phyloP scores from a whole-genome alignment of 768 basidiomycete species.

The Pulveroboletus sp. region DNA sequence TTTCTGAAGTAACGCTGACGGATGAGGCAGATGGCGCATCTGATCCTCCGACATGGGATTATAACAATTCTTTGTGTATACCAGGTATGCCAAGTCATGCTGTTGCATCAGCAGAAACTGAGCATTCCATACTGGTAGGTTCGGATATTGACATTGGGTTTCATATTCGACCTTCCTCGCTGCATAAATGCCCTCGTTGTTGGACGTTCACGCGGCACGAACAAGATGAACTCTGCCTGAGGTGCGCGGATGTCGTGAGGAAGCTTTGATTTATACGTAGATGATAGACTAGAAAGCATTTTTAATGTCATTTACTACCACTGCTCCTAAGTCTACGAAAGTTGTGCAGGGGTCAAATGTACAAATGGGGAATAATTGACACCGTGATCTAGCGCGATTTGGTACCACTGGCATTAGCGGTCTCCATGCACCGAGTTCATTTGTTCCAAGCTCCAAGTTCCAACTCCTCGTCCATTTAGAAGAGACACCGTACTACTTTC shows the following conservation, averaged over 20 bases:
- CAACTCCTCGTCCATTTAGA: background rate
- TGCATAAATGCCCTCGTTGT: slow-evolving; percentile 84
- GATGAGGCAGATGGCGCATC: slow-evolving; percentile 44
- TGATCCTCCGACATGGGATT: slow-evolving; percentile 47
- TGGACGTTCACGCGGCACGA: slow-evolving; percentile 70
- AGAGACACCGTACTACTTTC: slow-evolving; percentile 2
- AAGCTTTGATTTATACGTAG: slow-evolving; percentile 3
- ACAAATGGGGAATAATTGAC: slow-evolving; percentile 10
- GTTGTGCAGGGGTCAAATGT: slow-evolving; percentile 5
- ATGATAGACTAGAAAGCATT: background rate
- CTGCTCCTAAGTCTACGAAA: too few species aligned
- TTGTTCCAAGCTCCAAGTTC: slow-evolving; percentile 1
- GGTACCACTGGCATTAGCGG: background rate
- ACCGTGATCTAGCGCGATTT: background rate
- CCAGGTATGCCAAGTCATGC: slow-evolving; percentile 40
- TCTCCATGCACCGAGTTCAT: background rate
- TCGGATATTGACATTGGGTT: slow-evolving; percentile 36
- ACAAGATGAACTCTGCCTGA: slow-evolving; percentile 55
- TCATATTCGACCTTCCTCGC: slow-evolving; percentile 57
- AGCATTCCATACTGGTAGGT: slow-evolving; percentile 4
- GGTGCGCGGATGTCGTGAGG: slow-evolving; percentile 46
- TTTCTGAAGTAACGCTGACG: slow-evolving; percentile 62
- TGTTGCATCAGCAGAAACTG: background rate
- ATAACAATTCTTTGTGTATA: slow-evolving; percentile 40
- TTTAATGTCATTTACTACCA: background rate